These are phyloP conservation scores for Moricandia moricandioides DNA, from an alignment of 345 rosid species.

Conservation along the genomic window DNA sequence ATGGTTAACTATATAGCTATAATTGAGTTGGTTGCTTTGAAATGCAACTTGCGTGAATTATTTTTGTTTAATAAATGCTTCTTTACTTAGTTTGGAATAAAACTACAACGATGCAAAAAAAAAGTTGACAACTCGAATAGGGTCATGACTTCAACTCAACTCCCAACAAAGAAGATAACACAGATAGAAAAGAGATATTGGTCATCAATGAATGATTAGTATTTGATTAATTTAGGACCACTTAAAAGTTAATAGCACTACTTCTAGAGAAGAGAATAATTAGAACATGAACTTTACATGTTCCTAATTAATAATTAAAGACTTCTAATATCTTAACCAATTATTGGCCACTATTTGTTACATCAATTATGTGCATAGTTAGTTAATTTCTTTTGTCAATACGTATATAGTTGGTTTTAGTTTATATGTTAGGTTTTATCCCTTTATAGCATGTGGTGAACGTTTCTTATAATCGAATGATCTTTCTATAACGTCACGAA, in stretches of 20 bases:
- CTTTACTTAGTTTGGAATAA: slow-evolving; percentile 27
- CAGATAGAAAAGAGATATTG: slow-evolving; percentile 32
- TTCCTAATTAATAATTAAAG: slow-evolving; percentile 11
- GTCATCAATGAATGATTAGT: slow-evolving; percentile 29
- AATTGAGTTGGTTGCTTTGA: slow-evolving; percentile 32
- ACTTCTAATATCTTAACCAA: slow-evolving; percentile 26
- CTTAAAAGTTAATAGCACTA: slow-evolving; percentile 23
- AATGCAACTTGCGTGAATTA: slow-evolving; percentile 27
- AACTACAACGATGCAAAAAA: slow-evolving; percentile 27
- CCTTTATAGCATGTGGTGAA: slow-evolving; percentile 14
- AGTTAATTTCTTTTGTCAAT: slow-evolving; percentile 18
- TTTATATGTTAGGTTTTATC: slow-evolving; percentile 14
- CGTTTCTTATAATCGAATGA: not conserved
- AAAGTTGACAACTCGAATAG: slow-evolving; percentile 31
- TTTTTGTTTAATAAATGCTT: slow-evolving; percentile 16
- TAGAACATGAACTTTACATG: slow-evolving; percentile 31
- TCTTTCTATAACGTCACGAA: not conserved
- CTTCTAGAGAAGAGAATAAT: slow-evolving; percentile 12
- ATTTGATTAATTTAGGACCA: slow-evolving; percentile 20
- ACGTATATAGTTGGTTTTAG: slow-evolving; percentile 25
- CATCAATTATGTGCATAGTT: slow-evolving; percentile 27
- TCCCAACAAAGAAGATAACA: slow-evolving; percentile 34
- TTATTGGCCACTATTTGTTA: slow-evolving; percentile 31
- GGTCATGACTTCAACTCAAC: slow-evolving; percentile 35
- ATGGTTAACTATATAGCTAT: slow-evolving; percentile 9